Conservation (phyloP, 225 moss, liverwort and hornwort species). For the Marchantia polymorpha region DNA sequence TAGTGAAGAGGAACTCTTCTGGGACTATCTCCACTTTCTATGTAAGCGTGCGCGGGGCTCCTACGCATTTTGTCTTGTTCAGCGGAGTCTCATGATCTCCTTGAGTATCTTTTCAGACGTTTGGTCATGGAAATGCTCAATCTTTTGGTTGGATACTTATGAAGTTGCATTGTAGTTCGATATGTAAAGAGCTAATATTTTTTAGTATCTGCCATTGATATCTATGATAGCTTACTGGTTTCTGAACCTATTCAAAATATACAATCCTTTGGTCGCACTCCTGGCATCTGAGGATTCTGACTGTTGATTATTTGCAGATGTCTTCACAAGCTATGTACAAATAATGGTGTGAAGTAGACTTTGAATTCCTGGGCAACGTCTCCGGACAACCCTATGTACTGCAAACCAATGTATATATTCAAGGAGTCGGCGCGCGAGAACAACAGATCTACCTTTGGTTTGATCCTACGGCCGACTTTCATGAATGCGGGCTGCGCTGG, state of each 20-base stretch:
- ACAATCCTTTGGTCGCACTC: background rate
- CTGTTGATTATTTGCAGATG: background rate
- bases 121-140: background rate
- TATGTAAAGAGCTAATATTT: no score
- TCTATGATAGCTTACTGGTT: background rate
- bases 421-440: constrained; percentile 29
- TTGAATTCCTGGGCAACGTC: background rate
- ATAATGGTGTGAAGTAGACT: constrained; percentile 1
- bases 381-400: constrained; percentile 9
- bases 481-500: constrained; percentile 58
- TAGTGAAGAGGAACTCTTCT: background rate
- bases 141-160: no score
- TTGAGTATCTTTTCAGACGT: background rate
- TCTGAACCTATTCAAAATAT: no score
- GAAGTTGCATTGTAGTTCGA: background rate
- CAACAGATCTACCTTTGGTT: constrained; percentile 54
- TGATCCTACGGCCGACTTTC: constrained; percentile 46
- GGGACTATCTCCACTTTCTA: background rate
- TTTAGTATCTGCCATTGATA: no score
- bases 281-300: background rate
- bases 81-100: background rate
- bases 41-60: background rate
- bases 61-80: background rate
- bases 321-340: background rate
- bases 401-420: constrained; percentile 17